These are phyloP conservation scores for Ogataea hybrid DNA, from an alignment of 1,139 yeast genomes.

Conservation along the genomic window DNA sequence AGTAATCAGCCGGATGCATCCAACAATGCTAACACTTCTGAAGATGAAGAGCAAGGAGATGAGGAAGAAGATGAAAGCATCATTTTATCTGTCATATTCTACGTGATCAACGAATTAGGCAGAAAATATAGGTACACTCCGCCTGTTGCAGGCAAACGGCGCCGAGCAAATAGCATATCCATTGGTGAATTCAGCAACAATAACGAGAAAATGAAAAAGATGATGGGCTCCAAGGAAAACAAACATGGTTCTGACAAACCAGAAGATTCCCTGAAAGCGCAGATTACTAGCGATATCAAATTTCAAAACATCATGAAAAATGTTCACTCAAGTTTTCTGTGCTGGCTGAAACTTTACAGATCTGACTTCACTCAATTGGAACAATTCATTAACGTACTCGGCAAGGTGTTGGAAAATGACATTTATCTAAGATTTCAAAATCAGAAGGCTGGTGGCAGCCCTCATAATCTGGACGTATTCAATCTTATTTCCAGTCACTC, in stretches of 20 bases:
- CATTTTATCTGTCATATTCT: constrained; percentile 27
- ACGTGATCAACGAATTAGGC: constrained; percentile 27
- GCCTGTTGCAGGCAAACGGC: constrained; percentile 4
- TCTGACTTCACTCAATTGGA: constrained; percentile 17
- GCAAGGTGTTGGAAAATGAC: constrained; percentile 19
- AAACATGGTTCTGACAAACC: constrained; percentile 9
- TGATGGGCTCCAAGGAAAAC: constrained; percentile 10
- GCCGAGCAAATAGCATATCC: constrained; percentile 28
- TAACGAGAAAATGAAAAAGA: constrained; percentile 22
- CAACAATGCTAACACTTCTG: neutral
- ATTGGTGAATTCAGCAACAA: constrained; percentile 30
- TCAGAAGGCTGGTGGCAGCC: constrained; percentile 4
- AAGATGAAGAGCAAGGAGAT: constrained; percentile 14
- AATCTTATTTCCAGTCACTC: constrained; percentile 14
- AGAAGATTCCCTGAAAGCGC: constrained; percentile 21
- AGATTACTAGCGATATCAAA: constrained; percentile 21
- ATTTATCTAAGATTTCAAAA: constrained; percentile 15
- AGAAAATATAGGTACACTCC: constrained; percentile 11
- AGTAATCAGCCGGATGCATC: neutral
- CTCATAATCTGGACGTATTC: constrained; percentile 17
- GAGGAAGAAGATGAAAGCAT: constrained; percentile 27
- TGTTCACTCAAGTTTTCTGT: constrained; percentile 22
- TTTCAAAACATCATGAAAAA: constrained; percentile 25
- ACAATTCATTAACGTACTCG: constrained; percentile 18
- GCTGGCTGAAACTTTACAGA: constrained; percentile 24